Base-by-base conservation (phyloP, 306 rosid species). In the Cucurbita maxima region DNA sequence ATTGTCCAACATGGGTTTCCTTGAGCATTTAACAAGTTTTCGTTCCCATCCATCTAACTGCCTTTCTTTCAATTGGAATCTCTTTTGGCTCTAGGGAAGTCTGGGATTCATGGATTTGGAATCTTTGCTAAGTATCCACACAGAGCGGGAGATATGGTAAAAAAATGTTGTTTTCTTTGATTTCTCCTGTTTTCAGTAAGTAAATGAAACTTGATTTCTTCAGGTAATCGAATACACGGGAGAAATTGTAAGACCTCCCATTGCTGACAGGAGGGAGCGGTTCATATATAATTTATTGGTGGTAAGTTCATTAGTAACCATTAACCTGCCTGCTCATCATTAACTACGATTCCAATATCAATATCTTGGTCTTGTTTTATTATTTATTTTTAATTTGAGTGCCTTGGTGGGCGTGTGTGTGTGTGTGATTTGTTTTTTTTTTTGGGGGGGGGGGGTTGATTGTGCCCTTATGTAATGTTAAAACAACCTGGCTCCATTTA, bases 81-180 rank as follows among this genome's bases (percentile, higher is more conserved):
- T 45, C 13, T 54, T 44, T 72, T 55, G 48, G 59, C 48, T 40
- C 81, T 66, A 92, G 99, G 99, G 76, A 94, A 94, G 84, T 94
- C 99, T 12, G 88, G 96, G 83, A 94, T 94, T 81, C 99, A 94
- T 86, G 99, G 99, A 78, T 94, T 90, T 89, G 99, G 99, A 74
- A 94, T 94, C 84, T 94, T 94, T 71, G 86, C 99, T 41, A 94
- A 94, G 88, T 92, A 87, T 81, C 96, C 99, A 71, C 88, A 89
- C 80, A 91, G 91, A 89, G 99, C 97, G 15, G 99, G 99, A 72
- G 99, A 94, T 80, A 94, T 94, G 99, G 99, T 94, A 91, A 79
- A 59, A 25, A 41, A 75, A 47, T 25, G 14, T 4, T 25, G 15
- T 68, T 68, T 14, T 76, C 37, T 59, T 54, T 54, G n/a, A 54